phyloP scores from a whole-genome alignment of 352 stramenopile species.

The Globisporangium lucens region DNA sequence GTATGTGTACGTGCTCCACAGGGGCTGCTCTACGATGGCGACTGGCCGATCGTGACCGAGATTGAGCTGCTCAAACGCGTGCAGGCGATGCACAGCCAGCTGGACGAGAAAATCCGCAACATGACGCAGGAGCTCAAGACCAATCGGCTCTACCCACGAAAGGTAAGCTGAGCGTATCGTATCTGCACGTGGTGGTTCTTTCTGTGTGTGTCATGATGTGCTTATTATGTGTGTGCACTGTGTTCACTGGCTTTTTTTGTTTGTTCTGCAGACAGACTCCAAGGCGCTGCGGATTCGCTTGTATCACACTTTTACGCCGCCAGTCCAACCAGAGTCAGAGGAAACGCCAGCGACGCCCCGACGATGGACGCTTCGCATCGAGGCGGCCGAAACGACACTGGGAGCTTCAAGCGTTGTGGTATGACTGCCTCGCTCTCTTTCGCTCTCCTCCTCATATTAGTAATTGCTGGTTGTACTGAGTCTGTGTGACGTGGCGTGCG shows the following conservation, averaged over 20 bases:
- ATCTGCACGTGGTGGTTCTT: background rate
- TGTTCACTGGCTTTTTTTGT: background rate
- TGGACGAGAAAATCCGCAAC: constrained; percentile 41
- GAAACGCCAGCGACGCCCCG: constrained; percentile 31
- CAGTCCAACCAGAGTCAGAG: constrained; percentile 29
- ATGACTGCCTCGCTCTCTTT: background rate
- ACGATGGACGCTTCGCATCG: constrained; percentile 64
- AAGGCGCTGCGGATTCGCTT: constrained; percentile 56
- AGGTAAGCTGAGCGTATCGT: constrained; percentile 13
- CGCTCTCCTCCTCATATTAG: background rate
- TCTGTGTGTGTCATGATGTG: background rate
- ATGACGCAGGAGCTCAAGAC: constrained; percentile 58
- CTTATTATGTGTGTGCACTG: background rate
- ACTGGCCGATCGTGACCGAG: constrained; percentile 56
- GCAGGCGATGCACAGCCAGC: constrained; percentile 33
- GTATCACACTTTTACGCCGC: constrained; percentile 57
- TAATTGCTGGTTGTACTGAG: background rate
- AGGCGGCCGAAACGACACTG: constrained; percentile 38
- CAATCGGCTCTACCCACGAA: constrained; percentile 55
- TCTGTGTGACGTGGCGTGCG: background rate
- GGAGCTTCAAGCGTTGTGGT: constrained; percentile 38
- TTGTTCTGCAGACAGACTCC: constrained; percentile 36
- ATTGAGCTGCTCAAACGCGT: constrained; percentile 54
- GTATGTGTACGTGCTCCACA: constrained; percentile 13
- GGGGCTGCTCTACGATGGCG: constrained; percentile 37